Percentiles rank a stretch among this genome's conserved stretches.
phyloP scores from a whole-genome alignment of 2,329 filamentous ascomycete species.

The Aspergillus terreus region DNA sequence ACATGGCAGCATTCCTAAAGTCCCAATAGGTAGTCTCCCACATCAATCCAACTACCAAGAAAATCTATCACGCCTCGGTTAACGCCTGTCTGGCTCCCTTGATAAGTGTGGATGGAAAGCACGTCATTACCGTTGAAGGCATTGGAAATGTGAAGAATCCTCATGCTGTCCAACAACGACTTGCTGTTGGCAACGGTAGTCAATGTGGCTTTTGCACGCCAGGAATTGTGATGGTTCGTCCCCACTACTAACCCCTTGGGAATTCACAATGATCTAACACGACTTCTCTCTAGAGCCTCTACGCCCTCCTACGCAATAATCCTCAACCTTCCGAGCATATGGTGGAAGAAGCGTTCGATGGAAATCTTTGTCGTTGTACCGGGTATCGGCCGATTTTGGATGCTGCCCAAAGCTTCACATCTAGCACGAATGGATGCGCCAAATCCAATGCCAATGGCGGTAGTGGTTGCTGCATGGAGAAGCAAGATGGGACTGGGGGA shows the following conservation, averaged over 20 bases:
- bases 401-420: constrained; percentile 78
- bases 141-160: constrained; percentile 85
- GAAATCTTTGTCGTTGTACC: constrained; percentile 92
- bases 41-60: constrained; percentile 84
- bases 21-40: constrained; percentile 70
- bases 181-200: constrained; percentile 86
- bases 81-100: constrained; percentile 94
- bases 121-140: constrained; percentile 96
- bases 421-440: constrained; percentile 50
- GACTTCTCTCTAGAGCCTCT: constrained; percentile 62
- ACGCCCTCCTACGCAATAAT: constrained; percentile 86
- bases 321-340: constrained; percentile 72
- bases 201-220: constrained; percentile 97
- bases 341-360: constrained; percentile 94
- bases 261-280: not conserved
- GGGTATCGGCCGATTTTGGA: constrained; percentile 93
- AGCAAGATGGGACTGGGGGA: constrained; percentile 52
- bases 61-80: constrained; percentile 93
- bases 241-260: not conserved
- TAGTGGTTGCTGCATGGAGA: constrained; percentile 69
- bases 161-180: constrained; percentile 84
- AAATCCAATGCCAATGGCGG: constrained; percentile 57
- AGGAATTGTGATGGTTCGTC: constrained; percentile 79
- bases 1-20: constrained; percentile 21
- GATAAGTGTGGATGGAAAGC: constrained; percentile 91